Base-by-base conservation (phyloP, 2,329 filamentous ascomycete species). In the Trematosphaeria pertusa region DNA sequence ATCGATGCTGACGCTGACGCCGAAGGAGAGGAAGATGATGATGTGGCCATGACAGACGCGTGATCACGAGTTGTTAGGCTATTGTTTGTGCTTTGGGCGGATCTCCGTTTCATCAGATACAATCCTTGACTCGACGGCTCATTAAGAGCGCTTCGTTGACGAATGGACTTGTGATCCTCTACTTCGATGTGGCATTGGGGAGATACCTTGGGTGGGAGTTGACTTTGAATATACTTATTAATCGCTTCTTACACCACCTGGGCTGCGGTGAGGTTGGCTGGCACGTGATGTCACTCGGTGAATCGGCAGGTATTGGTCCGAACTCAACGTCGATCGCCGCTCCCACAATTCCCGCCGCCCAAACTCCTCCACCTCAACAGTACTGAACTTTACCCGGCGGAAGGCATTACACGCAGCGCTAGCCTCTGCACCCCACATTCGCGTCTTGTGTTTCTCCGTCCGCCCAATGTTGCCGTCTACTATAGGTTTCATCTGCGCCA, bases 21-120 rank as follows among this genome's bases (percentile, higher is more conserved):
- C 5, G 62, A 61, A 26, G 61, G 59, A 3, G 57, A 60, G 24
- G 61, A 64, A 4, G 61, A 64, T 21, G 64, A 67, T 39, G 64
- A 67, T 43, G 49, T 68, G n/a, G 10, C 62, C 12, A 68, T 68
- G 63, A 57, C 33, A 3, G 54, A 56, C 35, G 54, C 53, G 19
- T 67, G 46, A 56, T 37, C 20, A 12, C 14, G 22, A 19, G 20
- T 30, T 26, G 20, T 35, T 12, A n/a, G 20, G n/a, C n/a, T n/a
- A n/a, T n/a, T n/a, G n/a, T n/a, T n/a, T n/a, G n/a, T n/a, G n/a
- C n/a, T n/a, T n/a, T n/a, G n/a, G n/a, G n/a, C n/a, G n/a, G n/a
- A n/a, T n/a, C n/a, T n/a, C n/a, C n/a, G n/a, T n/a, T n/a, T n/a
- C n/a, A n/a, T 37, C 22, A 14, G 26, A 21, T 28, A 18, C 14